phyloP scores from a whole-genome alignment of 2,329 filamentous ascomycete species.

The Monilinia fructigena region DNA sequence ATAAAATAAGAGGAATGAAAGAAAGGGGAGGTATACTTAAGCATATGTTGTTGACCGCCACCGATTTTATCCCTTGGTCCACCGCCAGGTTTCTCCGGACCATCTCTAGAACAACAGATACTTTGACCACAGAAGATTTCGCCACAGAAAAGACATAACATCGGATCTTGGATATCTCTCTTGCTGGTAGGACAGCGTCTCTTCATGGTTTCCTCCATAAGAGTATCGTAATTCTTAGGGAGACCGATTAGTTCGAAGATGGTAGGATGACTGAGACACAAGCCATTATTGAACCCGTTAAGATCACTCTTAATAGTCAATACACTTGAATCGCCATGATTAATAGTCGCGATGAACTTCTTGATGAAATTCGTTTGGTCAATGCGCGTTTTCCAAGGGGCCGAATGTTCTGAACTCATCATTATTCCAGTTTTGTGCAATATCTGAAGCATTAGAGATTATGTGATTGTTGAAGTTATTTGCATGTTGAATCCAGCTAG shows the following conservation, averaged over 20 bases:
- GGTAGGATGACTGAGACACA: slow-evolving; percentile 70
- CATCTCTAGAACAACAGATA: slow-evolving; percentile 76
- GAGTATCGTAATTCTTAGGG: slow-evolving; percentile 84
- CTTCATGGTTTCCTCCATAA: slow-evolving; percentile 88
- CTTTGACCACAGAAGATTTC: slow-evolving; percentile 96
- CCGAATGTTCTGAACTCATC: background rate
- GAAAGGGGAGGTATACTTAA: slow-evolving; percentile 45
- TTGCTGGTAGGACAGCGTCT: slow-evolving; percentile 83
- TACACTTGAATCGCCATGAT: background rate
- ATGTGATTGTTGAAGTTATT: slow-evolving; percentile 3
- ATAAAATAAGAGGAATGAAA: background rate
- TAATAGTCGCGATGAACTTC: background rate
- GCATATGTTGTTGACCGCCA: slow-evolving; percentile 87
- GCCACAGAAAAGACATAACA: slow-evolving; percentile 90
- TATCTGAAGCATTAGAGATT: background rate
- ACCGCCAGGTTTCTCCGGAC: slow-evolving; percentile 40
- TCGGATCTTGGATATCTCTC: slow-evolving; percentile 86
- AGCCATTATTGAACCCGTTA: background rate
- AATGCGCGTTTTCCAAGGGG: background rate
- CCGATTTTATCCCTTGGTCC: slow-evolving; percentile 56
- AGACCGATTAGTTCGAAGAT: slow-evolving; percentile 94
- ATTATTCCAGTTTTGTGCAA: no score
- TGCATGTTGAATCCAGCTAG: slow-evolving; percentile 64
- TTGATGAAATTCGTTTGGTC: background rate
- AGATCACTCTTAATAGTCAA: background rate